Base-by-base conservation (phyloP, 2,329 filamentous ascomycete genomes). In the Samsoniella hepiali region DNA sequence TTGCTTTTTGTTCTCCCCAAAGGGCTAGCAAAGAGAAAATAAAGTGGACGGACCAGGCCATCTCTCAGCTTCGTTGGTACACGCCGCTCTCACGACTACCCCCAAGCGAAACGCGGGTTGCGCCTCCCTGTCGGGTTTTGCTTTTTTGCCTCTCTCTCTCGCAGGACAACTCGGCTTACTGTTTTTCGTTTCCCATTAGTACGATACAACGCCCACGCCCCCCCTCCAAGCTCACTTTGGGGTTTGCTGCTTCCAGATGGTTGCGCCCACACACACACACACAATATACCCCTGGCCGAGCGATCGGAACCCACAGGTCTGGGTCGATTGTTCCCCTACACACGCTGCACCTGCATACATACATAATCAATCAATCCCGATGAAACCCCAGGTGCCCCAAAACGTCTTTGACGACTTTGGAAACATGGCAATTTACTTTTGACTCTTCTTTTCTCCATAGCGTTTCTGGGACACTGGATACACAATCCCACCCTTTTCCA, bases 371-470 rank as follows among this genome's bases (percentile, higher is more conserved):
- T 29, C 38, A 22, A 22, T 22, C 22, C 22, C 42, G 54, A 53
- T 63, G 61, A 50, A 47, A 13, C 45, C 29, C 32, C 31, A 15
- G 6, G n/a, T 4, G 10, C 17, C 10, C 44, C 56, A 22, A 62
- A 60, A 32, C 40, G 31, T 38, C 40, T 42, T 55, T 47, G 50
- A 38, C 50, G 59, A 62, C 58, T 54, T 45, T 55, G 51, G 27
- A 53, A 63, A 63, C 62, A 58, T 59, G 62, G 49, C 38, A 54
- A 59, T 63, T 47, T 63, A 55, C 17, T 63, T 63, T 59, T 63
- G 54, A 63, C 54, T 59, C 55, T 45, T 44, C 2, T 27, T 8
- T 51, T 36, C 42, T 27, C 40, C 40, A 17, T 45, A 17, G 17
- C 54, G 49, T 54, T 54, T 36, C 22, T 34, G 54, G 6, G 15